Evolutionary conservation across 495 filamentous ascomycete species (phyloP).

Genomic region (Penicillium odoratum): DNA sequence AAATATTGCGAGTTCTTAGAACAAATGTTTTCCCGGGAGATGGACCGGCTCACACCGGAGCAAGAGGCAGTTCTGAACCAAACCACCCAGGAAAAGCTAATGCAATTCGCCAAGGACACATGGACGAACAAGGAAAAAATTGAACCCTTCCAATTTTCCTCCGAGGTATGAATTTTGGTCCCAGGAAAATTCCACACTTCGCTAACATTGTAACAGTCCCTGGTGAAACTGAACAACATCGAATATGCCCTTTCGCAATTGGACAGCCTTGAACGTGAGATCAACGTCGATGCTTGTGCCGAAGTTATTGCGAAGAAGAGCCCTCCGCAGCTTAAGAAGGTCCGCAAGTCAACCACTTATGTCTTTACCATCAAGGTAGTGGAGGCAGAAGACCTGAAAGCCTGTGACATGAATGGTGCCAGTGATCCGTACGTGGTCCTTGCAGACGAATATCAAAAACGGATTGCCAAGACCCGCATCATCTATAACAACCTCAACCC

Average conservation of each 20-base stretch:
- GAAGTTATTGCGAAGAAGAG: slow-evolving; percentile 70
- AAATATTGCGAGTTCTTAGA: slow-evolving; percentile 93
- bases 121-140: slow-evolving; percentile 92
- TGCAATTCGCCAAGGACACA: slow-evolving; percentile 92
- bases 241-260: slow-evolving; percentile 89
- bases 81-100: slow-evolving; percentile 85
- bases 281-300: slow-evolving; percentile 93
- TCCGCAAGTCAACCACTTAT: slow-evolving; percentile 72
- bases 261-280: slow-evolving; percentile 82
- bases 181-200: not conserved
- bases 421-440: slow-evolving; percentile 98
- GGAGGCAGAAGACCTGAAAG: slow-evolving; percentile 97
- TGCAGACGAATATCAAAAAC: slow-evolving; percentile 95
- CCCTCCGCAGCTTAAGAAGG: slow-evolving; percentile 55
- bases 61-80: slow-evolving; percentile 76
- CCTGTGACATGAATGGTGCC: slow-evolving; percentile 89
- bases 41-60: slow-evolving; percentile 86
- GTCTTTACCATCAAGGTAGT: slow-evolving; percentile 99
- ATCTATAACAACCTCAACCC: slow-evolving; percentile 91
- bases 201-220: slow-evolving; percentile 59
- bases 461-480: slow-evolving; percentile 92
- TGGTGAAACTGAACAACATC: slow-evolving; percentile 97
- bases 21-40: slow-evolving; percentile 81
- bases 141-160: slow-evolving; percentile 96
- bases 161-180: slow-evolving; percentile 61